A percentile compares a stretch with the other conserved stretches of the same genome.
Conservation (phyloP, 2,329 filamentous ascomycete species). For the Pseudogymnoascus sp. region DNA sequence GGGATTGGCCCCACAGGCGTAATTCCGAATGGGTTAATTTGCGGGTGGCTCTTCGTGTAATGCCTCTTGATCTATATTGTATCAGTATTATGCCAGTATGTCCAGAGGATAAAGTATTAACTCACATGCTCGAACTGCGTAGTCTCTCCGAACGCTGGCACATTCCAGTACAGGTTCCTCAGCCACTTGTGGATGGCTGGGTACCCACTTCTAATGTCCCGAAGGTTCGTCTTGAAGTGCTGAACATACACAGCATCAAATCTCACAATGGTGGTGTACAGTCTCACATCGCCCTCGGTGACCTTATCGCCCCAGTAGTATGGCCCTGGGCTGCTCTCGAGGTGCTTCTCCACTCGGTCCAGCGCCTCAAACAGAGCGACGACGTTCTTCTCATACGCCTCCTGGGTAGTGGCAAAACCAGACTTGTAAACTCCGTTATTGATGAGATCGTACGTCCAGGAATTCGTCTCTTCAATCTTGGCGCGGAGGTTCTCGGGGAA, state of each 20-base stretch:
- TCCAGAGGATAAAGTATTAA: not conserved
- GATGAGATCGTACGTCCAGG: constrained; percentile 69
- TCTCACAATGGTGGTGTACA: constrained; percentile 54
- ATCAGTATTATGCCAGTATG: constrained; percentile 18
- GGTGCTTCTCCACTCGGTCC: constrained; percentile 65
- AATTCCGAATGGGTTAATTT: constrained; percentile 63
- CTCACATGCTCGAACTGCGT: constrained; percentile 30
- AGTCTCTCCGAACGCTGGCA: constrained; percentile 46
- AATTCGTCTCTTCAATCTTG: constrained; percentile 65
- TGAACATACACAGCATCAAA: constrained; percentile 63
- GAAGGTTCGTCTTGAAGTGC: constrained; percentile 55
- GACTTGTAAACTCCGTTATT: constrained; percentile 67
- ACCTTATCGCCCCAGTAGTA: constrained; percentile 68
- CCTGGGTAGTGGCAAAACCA: constrained; percentile 77
- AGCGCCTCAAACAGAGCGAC: constrained; percentile 63
- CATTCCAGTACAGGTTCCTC: constrained; percentile 58
- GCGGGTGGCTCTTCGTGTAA: constrained; percentile 75
- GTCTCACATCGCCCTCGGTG: constrained; percentile 74
- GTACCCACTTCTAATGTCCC: constrained; percentile 35
- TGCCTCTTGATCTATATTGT: constrained; percentile 59
- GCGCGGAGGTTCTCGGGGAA: constrained; percentile 55
- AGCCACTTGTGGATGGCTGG: constrained; percentile 60
- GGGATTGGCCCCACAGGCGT: constrained; percentile 80
- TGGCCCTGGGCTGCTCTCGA: constrained; percentile 45
- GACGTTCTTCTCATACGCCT: constrained; percentile 72